Percentiles rank a stretch among this genome's conserved stretches.
Evolutionary conservation across 1,284 basidiomycete genomes (phyloP).

Genomic region (Fomes fomentarius): DNA sequence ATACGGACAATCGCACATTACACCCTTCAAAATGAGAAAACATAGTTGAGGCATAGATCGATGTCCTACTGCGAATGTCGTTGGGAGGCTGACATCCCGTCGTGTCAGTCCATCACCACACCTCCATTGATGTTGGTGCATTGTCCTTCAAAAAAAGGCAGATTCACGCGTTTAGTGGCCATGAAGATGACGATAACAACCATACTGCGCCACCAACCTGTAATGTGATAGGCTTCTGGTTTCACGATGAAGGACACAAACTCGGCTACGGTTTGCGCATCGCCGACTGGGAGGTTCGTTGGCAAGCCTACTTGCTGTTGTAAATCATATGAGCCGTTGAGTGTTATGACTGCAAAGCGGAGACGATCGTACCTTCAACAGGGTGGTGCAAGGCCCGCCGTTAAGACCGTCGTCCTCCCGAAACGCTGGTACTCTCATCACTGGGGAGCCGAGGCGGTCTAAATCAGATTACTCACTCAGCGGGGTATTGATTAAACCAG

Average conservation of each 20-base stretch:
- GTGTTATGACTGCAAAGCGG: too few relatives aligned
- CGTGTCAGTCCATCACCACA: slow-evolving; percentile 23
- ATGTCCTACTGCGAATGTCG: too few relatives aligned
- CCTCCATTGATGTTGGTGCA: slow-evolving; percentile 28
- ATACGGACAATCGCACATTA: too few relatives aligned
- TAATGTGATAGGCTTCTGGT: slow-evolving; percentile 28
- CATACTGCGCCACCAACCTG: too few relatives aligned
- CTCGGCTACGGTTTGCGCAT: slow-evolving; percentile 22
- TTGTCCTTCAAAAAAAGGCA: slow-evolving; percentile 22
- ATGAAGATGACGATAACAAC: slow-evolving; percentile 1
- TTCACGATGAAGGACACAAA: slow-evolving; percentile 29
- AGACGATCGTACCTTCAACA: slow-evolving; percentile 16
- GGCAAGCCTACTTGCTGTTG: slow-evolving; percentile 16
- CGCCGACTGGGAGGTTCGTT: slow-evolving; percentile 7
- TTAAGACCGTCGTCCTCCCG: slow-evolving; percentile 26
- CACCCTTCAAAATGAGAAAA: too few relatives aligned
- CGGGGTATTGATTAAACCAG: slow-evolving; percentile 28
- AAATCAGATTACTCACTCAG: slow-evolving; percentile 21
- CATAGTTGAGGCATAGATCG: too few relatives aligned
- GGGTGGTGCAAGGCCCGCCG: slow-evolving; percentile 23
- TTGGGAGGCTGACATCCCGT: too few relatives aligned
- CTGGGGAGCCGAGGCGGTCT: too few relatives aligned
- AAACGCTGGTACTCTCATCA: slow-evolving; percentile 9
- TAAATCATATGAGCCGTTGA: too few relatives aligned
- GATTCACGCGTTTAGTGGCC: not conserved